Evolutionary conservation across 148 eudicot species (phyloP), one percentile per base, ranked within the genome.

Genomic region (Nyssa sinensis): DNA sequence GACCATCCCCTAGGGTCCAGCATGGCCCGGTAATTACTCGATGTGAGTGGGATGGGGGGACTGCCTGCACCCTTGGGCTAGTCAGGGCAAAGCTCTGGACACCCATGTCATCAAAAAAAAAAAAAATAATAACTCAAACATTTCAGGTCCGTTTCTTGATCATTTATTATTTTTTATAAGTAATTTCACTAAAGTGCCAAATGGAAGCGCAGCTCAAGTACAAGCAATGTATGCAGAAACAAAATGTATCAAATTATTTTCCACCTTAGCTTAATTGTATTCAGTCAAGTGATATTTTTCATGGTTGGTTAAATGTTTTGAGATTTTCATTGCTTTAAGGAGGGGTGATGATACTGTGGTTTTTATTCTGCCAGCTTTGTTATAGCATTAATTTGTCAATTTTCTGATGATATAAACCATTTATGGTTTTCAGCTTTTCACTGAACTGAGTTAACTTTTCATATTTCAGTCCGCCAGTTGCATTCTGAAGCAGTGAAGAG

Each of bases 401-500:
- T 44, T 44, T 44, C 3, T 44, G 12, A 44, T 44, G 17, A 14
- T 44, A 44, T 44, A 14, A 41, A 77, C 32, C 21, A 4, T 53
- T 33, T 5, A 35, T 35, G 66, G 51, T 55, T 35, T 71, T 77
- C 27, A 11, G 67, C 53, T 66, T 49, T 28, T 74, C 67, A 49
- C 24, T 69, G 24, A 59, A 73, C 12, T 35, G 61, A 68, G 14
- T 41, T 63, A 34, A 33, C 60, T 70, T 51, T 75, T 69, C 67
- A 77, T 74, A 69, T 74, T 27, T 62, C 93, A 96, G 99, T 89
- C 78, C 67, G 72, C 65, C 86, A 85, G 55, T 74, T 89, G 37
- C 81, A 88, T 67, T 86, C 87, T 65, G 86, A 87, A 83, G 82
- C 78, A 34, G 88, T 93, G 73, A 83, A 67, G 72, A 87, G 72